phyloP scores from a whole-genome alignment of 345 rosid species.

The Citrus reticulata region DNA sequence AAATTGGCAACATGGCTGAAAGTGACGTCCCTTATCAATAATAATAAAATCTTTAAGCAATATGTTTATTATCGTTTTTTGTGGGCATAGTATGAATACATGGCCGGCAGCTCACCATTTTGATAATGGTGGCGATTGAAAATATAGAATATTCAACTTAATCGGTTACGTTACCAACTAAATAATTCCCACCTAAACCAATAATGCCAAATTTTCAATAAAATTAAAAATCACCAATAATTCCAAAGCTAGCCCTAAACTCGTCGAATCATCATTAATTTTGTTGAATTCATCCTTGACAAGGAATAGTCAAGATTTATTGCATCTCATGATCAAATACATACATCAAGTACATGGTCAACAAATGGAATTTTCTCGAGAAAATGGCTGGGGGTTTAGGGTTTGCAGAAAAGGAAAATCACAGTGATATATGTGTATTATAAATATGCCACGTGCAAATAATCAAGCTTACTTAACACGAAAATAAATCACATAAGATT shows the following conservation, averaged over 20 bases:
- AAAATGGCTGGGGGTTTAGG: background rate
- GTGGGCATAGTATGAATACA: background rate
- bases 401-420: background rate
- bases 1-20: background rate
- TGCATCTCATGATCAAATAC: background rate
- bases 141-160: background rate
- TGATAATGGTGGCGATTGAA: background rate
- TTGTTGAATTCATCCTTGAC: background rate
- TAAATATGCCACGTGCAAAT: background rate
- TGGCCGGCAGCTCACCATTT: conserved; percentile 5
- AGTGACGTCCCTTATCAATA: background rate
- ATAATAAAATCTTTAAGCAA: background rate
- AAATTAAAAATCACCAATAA: background rate
- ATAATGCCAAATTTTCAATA: background rate
- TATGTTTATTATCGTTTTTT: background rate
- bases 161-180: background rate
- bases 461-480: too few relatives aligned
- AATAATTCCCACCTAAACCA: background rate
- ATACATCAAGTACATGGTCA: background rate
- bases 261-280: background rate
- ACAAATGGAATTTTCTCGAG: background rate
- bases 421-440: too few relatives aligned
- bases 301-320: background rate
- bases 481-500: too few relatives aligned
- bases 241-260: background rate